A percentile compares a stretch with the other conserved stretches of the same genome.
Evolutionary conservation across 805 yeast species (phyloP).

Genomic region (Candida ovalis): DNA sequence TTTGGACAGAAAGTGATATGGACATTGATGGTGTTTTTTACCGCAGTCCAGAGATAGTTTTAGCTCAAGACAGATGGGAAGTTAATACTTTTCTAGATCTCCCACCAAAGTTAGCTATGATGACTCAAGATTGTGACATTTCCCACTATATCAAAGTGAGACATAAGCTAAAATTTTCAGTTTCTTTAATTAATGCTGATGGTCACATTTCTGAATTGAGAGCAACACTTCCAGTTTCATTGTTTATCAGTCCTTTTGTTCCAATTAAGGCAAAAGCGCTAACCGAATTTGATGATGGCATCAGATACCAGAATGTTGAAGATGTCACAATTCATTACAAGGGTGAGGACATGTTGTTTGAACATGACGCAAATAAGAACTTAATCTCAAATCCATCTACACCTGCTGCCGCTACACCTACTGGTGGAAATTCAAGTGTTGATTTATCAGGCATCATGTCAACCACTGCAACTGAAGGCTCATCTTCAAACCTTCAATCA

Average conservation of each 20-base stretch:
- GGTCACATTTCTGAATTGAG: slow-evolving; percentile 90
- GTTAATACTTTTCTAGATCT: slow-evolving; percentile 53
- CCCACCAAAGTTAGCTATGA: slow-evolving; percentile 69
- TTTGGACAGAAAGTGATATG: slow-evolving; percentile 34
- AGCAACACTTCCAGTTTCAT: slow-evolving; percentile 76
- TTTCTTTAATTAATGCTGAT: slow-evolving; percentile 79
- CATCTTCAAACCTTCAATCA: neutral
- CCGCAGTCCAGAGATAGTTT: slow-evolving; percentile 26
- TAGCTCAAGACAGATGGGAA: slow-evolving; percentile 71
- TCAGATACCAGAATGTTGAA: slow-evolving; percentile 18
- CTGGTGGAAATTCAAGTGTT: neutral
- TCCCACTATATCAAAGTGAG: slow-evolving; percentile 70
- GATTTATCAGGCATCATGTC: neutral
- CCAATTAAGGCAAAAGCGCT: slow-evolving; percentile 51
- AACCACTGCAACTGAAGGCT: neutral
- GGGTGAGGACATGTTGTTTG: slow-evolving; percentile 27
- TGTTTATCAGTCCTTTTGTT: slow-evolving; percentile 64
- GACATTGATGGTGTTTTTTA: slow-evolving; percentile 38
- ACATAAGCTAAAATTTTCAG: slow-evolving; percentile 80
- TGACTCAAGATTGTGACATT: slow-evolving; percentile 86
- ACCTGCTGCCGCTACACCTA: slow-evolving; percentile 1
- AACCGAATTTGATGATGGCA: slow-evolving; percentile 25
- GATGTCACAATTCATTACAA: slow-evolving; percentile 25
- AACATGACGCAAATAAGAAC: slow-evolving; percentile 13
- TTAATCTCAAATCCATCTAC: slow-evolving; percentile 9